Evolutionary conservation across 2,329 filamentous ascomycete species (phyloP).

Genomic region (Ophiobolus disseminans): DNA sequence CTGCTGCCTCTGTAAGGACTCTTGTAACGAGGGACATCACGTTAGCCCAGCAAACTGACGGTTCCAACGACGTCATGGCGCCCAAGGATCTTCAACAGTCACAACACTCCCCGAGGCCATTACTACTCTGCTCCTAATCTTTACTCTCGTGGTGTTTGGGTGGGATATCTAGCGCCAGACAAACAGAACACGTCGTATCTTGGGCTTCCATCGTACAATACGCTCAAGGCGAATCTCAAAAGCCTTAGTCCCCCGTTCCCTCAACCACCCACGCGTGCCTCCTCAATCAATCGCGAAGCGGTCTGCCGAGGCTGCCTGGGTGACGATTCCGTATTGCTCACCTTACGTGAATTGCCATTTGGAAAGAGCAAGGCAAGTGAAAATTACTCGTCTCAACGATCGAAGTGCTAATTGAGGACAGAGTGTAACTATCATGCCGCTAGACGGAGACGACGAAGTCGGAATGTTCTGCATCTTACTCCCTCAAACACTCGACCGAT

Average conservation of each 20-base stretch:
- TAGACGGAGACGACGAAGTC: slow-evolving; percentile 17
- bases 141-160: slow-evolving; percentile 25
- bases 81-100: slow-evolving; percentile 22
- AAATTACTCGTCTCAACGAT: too few relatives aligned
- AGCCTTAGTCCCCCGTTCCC: slow-evolving; percentile 16
- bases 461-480: slow-evolving; percentile 30
- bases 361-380: slow-evolving; percentile 12
- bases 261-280: slow-evolving; percentile 1
- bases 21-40: too few relatives aligned
- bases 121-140: slow-evolving; percentile 21
- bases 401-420: slow-evolving; percentile 7
- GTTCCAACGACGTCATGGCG: too few relatives aligned
- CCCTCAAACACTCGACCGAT: slow-evolving; percentile 20
- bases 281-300: slow-evolving; percentile 14
- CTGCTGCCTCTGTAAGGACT: too few relatives aligned
- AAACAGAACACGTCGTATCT: slow-evolving; percentile 16
- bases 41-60: too few relatives aligned
- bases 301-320: slow-evolving; percentile 28
- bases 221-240: slow-evolving; percentile 16
- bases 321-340: slow-evolving; percentile 13
- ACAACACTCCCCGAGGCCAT: slow-evolving; percentile 13
- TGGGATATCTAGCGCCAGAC: slow-evolving; percentile 26
- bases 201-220: slow-evolving; percentile 18
- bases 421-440: slow-evolving; percentile 27
- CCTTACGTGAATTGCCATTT: slow-evolving; percentile 23